Evolutionary conservation across 2,329 filamentous ascomycete genomes (phyloP), one percentile per base, ranked within the genome.

Genomic region (Botrytis elliptica): DNA sequence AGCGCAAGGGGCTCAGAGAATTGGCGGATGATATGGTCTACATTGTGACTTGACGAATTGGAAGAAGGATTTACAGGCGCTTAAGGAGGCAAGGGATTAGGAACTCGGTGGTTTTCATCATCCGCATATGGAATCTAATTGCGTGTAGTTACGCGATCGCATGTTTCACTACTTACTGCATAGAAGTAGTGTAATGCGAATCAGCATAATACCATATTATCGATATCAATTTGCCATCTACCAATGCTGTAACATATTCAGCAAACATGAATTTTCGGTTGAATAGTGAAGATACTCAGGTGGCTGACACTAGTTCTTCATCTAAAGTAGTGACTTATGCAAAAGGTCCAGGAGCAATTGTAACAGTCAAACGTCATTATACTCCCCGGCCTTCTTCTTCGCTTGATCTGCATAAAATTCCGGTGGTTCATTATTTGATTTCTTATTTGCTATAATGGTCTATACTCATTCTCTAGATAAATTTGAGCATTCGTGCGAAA

Each of bases 391-490:
- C 25, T 7, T 57, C 14, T 29, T 29, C 52, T 18, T 57, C n/a
- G 16, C 14, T 18, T n/a, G 14, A 57, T 29, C 14, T 33, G 3
- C n/a, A 18, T 18, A 18, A 29, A 3, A 5, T 57, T 9, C 14
- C 14, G 14, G 25, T 12, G 7, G n/a, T n/a, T 29, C 9, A 16
- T 33, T 4, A 4, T 29, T 18, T 16, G 14, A 18, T 29, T 29
- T 8, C n/a, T 29, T 29, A 18, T 57, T 57, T 57, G 52, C 16
- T 29, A 29, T 7, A 60, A 36, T 60, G 33, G 16, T 60, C 85
- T 12, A 88, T 85, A 10, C 89, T 89, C 6, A 91, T 85, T 9
- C 89, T 84, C 77, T 96, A 87, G 6, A 97, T 83, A 42, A 90
- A 87, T 75, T 88, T 88, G 0, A 18, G 14, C 52, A 57, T 57